Percentiles rank a stretch among this genome's conserved stretches.
phyloP scores from a whole-genome alignment of 2,329 filamentous ascomycete species.

The Fusarium sororula region DNA sequence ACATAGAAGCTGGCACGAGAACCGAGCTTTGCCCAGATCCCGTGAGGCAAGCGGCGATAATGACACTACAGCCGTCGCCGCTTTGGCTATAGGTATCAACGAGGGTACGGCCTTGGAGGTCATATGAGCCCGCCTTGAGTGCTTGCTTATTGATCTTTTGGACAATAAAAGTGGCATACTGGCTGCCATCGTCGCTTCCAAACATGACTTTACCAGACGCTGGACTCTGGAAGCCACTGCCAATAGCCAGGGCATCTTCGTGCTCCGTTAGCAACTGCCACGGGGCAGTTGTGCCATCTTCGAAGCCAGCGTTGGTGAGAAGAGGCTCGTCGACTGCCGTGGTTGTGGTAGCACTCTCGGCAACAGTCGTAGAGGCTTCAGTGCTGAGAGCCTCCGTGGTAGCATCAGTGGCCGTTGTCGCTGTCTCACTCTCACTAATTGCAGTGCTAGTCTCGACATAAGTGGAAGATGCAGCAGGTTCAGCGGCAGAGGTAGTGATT shows the following conservation, averaged over 20 bases:
- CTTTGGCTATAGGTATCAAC: background rate
- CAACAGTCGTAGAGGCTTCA: background rate
- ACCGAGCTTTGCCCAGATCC: background rate
- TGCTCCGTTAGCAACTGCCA: background rate
- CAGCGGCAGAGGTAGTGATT: background rate
- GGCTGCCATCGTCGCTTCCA: fast-evolving
- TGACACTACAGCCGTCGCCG: background rate
- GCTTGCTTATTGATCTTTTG: background rate
- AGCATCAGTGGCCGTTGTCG: background rate
- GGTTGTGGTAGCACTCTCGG: background rate
- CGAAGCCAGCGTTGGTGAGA: background rate
- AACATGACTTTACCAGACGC: background rate
- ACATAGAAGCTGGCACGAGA: background rate
- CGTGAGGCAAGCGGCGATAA: background rate
- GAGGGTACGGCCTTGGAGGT: background rate
- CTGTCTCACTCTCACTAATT: background rate
- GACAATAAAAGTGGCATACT: background rate
- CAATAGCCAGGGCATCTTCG: background rate
- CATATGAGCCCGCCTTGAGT: background rate
- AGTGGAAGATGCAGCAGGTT: background rate
- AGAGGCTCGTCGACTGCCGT: background rate
- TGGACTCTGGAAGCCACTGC: background rate
- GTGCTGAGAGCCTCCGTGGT: background rate
- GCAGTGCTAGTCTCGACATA: background rate
- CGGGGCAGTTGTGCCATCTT: background rate